These are phyloP conservation scores for Apophysomyces variabilis DNA, from an alignment of 371 early-diverging fungal genomes.

Conservation along the genomic window DNA sequence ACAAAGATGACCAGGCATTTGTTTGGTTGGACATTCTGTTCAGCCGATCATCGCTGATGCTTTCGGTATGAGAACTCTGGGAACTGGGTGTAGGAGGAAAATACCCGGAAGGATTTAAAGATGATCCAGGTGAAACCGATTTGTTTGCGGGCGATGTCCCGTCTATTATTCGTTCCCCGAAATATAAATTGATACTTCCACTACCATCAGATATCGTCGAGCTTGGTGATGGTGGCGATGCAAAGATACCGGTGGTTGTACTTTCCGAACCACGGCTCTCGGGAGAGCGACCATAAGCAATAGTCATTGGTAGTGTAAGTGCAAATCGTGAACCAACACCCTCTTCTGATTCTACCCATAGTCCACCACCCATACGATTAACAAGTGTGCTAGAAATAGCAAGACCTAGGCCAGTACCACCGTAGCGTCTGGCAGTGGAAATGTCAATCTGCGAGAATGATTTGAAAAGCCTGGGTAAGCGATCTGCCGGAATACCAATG, in stretches of 20 bases:
- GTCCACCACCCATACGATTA: conserved; percentile 63
- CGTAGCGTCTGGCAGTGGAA: conserved; percentile 61
- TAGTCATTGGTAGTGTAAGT: conserved; percentile 56
- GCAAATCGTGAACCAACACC: conserved; percentile 59
- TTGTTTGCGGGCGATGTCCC: neutral
- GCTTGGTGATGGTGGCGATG: conserved; percentile 44
- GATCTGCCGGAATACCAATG: conserved; percentile 63
- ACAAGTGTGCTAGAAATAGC: conserved; percentile 63
- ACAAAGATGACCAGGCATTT: neutral
- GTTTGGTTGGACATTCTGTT: neutral
- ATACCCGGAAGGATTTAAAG: neutral
- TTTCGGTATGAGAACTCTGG: neutral
- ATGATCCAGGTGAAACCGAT: conserved; percentile 5
- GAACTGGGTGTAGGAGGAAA: neutral
- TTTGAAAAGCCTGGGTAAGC: conserved; percentile 59
- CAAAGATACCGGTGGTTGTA: conserved; percentile 22
- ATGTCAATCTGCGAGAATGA: conserved; percentile 67
- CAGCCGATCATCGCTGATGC: neutral
- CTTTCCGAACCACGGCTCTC: conserved; percentile 18
- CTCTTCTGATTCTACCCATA: conserved; percentile 67
- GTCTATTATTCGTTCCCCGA: conserved; percentile 15
- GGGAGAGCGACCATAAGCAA: conserved; percentile 26
- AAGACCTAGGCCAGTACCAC: conserved; percentile 62
- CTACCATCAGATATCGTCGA: conserved; percentile 46
- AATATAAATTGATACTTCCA: conserved; percentile 28